phyloP scores from a whole-genome alignment of 78 protist species.

The Polysphondylium violaceum region DNA sequence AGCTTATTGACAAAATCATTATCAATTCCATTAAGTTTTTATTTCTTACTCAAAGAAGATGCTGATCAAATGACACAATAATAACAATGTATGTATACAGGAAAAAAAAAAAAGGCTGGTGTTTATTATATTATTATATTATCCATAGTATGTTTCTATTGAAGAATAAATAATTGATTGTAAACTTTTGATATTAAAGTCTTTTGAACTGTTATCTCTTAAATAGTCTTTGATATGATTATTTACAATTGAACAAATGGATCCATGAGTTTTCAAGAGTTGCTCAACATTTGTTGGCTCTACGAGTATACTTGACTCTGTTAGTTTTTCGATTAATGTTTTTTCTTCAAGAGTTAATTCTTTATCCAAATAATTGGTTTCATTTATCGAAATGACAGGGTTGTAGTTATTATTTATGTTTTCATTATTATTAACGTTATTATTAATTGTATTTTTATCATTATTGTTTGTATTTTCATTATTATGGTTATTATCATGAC shows the following conservation, averaged over 20 bases:
- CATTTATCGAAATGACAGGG: background rate
- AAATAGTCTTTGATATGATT: background rate
- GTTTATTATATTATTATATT: too few species aligned
- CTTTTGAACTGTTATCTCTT: background rate
- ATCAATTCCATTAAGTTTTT: slow-evolving; percentile 31
- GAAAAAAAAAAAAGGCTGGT: too few species aligned
- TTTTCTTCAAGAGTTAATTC: background rate
- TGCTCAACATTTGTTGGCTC: slow-evolving; percentile 4
- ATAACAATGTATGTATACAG: background rate
- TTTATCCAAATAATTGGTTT: background rate
- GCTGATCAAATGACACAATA: background rate
- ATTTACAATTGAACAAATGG: background rate
- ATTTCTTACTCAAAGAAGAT: background rate
- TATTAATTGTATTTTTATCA: background rate
- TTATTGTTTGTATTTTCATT: background rate
- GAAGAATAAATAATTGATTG: too few species aligned
- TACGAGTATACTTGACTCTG: background rate
- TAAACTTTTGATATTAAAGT: too few species aligned
- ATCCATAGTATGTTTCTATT: too few species aligned
- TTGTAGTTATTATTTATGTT: background rate
- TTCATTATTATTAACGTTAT: background rate
- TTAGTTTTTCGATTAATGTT: too few species aligned
- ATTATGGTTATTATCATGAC: background rate
- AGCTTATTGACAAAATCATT: background rate
- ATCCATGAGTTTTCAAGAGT: slow-evolving; percentile 10